Evolutionary conservation across 768 basidiomycete species (phyloP).

Genomic region (Mycena capillaripes): DNA sequence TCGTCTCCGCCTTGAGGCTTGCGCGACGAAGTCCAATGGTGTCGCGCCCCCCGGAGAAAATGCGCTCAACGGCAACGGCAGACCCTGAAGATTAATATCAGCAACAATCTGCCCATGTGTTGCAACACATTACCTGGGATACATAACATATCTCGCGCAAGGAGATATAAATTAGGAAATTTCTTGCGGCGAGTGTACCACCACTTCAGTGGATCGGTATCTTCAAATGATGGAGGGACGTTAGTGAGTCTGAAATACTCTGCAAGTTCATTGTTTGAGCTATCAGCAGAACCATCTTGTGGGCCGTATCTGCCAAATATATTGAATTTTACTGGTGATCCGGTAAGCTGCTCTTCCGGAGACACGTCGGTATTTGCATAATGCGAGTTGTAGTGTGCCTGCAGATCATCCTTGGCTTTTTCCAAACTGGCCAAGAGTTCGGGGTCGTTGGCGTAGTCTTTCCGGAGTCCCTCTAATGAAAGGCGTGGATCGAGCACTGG

Average conservation of each 20-base stretch:
- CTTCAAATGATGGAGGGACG: constrained; percentile 24
- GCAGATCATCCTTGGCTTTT: neutral
- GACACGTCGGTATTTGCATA: neutral
- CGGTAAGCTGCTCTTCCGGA: neutral
- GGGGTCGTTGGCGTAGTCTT: neutral
- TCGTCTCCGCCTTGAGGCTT: too few species aligned
- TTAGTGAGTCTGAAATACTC: constrained; percentile 33
- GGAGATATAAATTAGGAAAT: constrained; percentile 37
- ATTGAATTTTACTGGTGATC: neutral
- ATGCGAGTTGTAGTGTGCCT: neutral
- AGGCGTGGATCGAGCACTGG: constrained; percentile 8
- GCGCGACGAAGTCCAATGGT: too few species aligned
- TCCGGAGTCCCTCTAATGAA: neutral
- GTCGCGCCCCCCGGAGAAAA: too few species aligned
- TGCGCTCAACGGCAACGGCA: too few species aligned
- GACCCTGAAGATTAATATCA: too few species aligned
- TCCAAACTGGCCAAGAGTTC: neutral
- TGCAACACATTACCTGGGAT: constrained; percentile 35
- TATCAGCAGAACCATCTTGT: neutral
- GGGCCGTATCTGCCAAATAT: neutral
- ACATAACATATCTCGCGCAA: constrained; percentile 38
- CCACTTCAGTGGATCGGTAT: constrained; percentile 37
- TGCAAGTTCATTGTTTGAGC: constrained; percentile 24
- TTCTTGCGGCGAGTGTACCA: constrained; percentile 36
- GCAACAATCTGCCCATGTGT: too few species aligned